Evolutionary conservation across 441 rosid genomes (phyloP).

Genomic region (Erodium texanum): DNA sequence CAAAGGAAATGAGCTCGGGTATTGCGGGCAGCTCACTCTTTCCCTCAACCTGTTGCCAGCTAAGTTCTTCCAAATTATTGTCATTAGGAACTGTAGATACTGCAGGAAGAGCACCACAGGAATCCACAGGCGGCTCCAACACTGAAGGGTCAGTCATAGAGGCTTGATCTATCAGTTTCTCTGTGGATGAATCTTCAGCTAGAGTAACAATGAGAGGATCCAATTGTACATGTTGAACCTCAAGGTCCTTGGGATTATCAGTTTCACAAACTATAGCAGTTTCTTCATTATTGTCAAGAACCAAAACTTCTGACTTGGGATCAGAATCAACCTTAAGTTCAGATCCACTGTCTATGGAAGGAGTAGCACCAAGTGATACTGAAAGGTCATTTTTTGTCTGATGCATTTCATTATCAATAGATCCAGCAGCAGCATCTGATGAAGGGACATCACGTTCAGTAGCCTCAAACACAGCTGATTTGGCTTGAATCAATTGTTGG

Average conservation of each 20-base stretch:
- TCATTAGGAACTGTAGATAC: conserved; percentile 12
- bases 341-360: conserved; percentile 23
- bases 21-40: conserved; percentile 16
- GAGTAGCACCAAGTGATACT: conserved; percentile 17
- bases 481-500: conserved; percentile 26
- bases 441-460: conserved; percentile 24
- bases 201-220: conserved; percentile 27
- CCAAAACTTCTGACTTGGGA: conserved; percentile 37
- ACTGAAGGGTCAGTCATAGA: conserved; percentile 27
- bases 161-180: conserved; percentile 37
- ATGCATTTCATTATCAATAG: conserved; percentile 10
- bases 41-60: conserved; percentile 27
- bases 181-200: conserved; percentile 30
- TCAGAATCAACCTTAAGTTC: conserved; percentile 64
- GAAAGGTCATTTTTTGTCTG: conserved; percentile 20
- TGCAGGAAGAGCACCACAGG: conserved; percentile 6
- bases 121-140: conserved; percentile 18
- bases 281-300: conserved; percentile 30
- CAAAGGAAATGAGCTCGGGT: conserved; percentile 31
- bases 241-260: conserved; percentile 20
- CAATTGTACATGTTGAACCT: conserved; percentile 21
- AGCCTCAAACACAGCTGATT: conserved; percentile 21
- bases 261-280: conserved; percentile 18
- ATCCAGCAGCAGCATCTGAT: conserved; percentile 4
- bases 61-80: conserved; percentile 35